phyloP scores from a whole-genome alignment of 768 basidiomycete genomes.

The Mycena haematopus region DNA sequence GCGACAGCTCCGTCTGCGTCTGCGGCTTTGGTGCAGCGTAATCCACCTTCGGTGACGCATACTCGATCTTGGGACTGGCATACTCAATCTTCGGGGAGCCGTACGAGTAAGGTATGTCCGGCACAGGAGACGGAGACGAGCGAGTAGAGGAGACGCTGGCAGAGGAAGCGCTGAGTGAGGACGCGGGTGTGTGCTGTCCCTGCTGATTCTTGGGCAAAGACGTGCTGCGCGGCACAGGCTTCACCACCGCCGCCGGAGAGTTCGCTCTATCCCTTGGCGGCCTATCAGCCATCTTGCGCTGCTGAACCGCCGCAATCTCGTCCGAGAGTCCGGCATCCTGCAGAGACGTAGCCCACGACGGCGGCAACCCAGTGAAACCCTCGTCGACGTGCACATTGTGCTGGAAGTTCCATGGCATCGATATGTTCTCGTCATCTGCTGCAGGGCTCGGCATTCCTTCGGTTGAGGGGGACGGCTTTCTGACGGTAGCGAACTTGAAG shows the following conservation, averaged over 20 bases:
- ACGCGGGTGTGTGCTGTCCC: constrained; percentile 24
- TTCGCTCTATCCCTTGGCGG: background rate
- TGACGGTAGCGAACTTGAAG: constrained; percentile 50
- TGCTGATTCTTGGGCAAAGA: constrained; percentile 23
- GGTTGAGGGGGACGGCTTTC: constrained; percentile 32
- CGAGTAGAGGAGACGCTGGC: constrained; percentile 17
- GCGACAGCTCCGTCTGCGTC: background rate
- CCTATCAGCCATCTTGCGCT: constrained; percentile 38
- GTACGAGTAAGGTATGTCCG: background rate
- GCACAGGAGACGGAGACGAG: constrained; percentile 18
- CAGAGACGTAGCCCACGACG: constrained; percentile 73
- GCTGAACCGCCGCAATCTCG: constrained; percentile 67
- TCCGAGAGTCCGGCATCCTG: constrained; percentile 69
- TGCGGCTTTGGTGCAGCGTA: background rate
- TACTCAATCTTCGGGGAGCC: background rate
- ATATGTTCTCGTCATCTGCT: constrained; percentile 57
- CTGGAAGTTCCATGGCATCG: constrained; percentile 81
- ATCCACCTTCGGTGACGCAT: background rate
- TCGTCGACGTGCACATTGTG: constrained; percentile 85
- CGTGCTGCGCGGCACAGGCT: constrained; percentile 23
- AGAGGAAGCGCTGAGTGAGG: constrained; percentile 23
- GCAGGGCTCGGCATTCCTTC: background rate
- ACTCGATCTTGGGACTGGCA: background rate
- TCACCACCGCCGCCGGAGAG: constrained; percentile 17
- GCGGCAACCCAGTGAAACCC: constrained; percentile 70